These are phyloP conservation scores for Komagataella populi DNA, from an alignment of 805 yeast species.

Conservation along the genomic window DNA sequence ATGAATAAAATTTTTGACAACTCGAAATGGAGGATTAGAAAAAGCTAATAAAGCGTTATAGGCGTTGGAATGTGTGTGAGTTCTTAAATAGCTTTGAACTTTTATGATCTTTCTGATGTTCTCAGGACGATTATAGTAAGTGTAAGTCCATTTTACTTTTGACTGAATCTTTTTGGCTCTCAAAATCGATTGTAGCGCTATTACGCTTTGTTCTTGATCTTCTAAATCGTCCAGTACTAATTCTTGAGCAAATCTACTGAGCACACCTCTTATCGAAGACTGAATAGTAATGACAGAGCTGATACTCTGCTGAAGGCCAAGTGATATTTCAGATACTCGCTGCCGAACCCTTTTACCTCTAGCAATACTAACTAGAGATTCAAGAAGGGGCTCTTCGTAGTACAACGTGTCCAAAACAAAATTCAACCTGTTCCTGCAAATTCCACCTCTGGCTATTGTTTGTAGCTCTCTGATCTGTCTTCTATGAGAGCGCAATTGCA, in stretches of 20 bases:
- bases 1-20: slow-evolving; percentile 65
- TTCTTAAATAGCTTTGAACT: slow-evolving; percentile 65
- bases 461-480: slow-evolving; percentile 20
- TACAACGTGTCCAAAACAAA: slow-evolving; percentile 26
- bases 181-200: slow-evolving; percentile 36
- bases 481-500: neutral
- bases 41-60: slow-evolving; percentile 58
- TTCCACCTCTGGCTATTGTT: slow-evolving; percentile 29
- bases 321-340: slow-evolving; percentile 8
- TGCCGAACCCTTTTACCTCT: slow-evolving; percentile 28
- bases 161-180: slow-evolving; percentile 35
- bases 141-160: slow-evolving; percentile 17
- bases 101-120: slow-evolving; percentile 49
- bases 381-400: slow-evolving; percentile 23
- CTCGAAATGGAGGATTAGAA: slow-evolving; percentile 65
- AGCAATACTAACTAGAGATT: slow-evolving; percentile 25
- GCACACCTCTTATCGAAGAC: slow-evolving; percentile 48
- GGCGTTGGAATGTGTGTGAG: slow-evolving; percentile 54
- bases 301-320: slow-evolving; percentile 8
- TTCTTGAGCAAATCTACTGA: slow-evolving; percentile 43
- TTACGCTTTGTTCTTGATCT: slow-evolving; percentile 23
- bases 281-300: slow-evolving; percentile 32
- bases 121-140: slow-evolving; percentile 31
- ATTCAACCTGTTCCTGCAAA: slow-evolving; percentile 26
- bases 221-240: slow-evolving; percentile 39